Conservation (phyloP, 495 filamentous ascomycete genomes). For the Hyaloscypha bicolor region DNA sequence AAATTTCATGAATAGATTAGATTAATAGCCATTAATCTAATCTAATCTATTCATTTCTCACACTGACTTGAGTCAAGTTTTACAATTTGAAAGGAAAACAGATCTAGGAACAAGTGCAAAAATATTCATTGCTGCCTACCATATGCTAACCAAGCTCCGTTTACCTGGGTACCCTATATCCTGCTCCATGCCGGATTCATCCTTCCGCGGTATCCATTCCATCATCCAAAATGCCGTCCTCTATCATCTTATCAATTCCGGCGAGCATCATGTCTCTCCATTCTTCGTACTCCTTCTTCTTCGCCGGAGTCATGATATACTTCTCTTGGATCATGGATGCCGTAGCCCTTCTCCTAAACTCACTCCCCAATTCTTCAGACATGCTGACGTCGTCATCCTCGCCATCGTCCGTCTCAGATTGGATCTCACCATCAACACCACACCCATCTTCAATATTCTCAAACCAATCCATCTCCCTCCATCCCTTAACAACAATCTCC, state of each 20-base stretch:
- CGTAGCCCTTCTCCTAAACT: constrained; percentile 49
- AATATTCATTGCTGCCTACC: neutral
- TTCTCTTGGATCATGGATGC: constrained; percentile 86
- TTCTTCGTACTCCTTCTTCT: constrained; percentile 62
- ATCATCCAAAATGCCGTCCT: constrained; percentile 16
- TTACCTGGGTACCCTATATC: neutral
- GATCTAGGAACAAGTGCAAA: too few relatives aligned
- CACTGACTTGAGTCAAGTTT: too few relatives aligned
- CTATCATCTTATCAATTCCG: constrained; percentile 50
- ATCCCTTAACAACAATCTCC: constrained; percentile 56
- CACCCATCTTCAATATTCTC: constrained; percentile 48
- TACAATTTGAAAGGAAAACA: too few relatives aligned
- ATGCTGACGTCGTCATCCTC: constrained; percentile 33
- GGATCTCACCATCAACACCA: constrained; percentile 36
- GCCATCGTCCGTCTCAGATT: constrained; percentile 32
- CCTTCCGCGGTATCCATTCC: constrained; percentile 15
- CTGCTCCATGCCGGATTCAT: neutral
- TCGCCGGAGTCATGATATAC: constrained; percentile 75
- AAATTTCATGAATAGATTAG: too few relatives aligned
- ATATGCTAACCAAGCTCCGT: neutral
- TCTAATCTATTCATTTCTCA: too few relatives aligned
- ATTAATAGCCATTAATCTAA: too few relatives aligned
- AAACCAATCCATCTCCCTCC: constrained; percentile 73
- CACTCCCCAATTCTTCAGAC: constrained; percentile 13
- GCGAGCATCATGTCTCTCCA: constrained; percentile 74